These are phyloP conservation scores for Verbascum thapsus DNA, from an alignment of 257 asterid genomes.

Conservation along the genomic window DNA sequence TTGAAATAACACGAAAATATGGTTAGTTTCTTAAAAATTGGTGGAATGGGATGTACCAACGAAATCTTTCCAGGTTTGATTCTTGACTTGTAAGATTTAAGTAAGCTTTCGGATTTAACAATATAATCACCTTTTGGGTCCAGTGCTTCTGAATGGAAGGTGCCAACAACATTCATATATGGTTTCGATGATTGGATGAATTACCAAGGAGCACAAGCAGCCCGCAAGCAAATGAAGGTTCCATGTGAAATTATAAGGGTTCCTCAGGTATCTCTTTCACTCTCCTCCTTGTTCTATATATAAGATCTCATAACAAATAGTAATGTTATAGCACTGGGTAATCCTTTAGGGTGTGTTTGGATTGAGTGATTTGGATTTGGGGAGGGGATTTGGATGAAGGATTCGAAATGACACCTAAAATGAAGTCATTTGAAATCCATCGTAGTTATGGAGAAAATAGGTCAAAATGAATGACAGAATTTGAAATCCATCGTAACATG, in stretches of 20 bases:
- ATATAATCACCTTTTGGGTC: slow-evolving; percentile 1
- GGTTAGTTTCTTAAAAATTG: background rate
- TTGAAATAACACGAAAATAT: background rate
- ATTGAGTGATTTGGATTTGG: too few species aligned
- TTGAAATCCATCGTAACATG: too few species aligned
- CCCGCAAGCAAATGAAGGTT: slow-evolving; percentile 68
- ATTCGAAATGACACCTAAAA: too few species aligned
- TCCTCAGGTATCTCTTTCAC: slow-evolving; percentile 54
- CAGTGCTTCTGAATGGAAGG: slow-evolving; percentile 83
- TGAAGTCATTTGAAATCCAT: too few species aligned
- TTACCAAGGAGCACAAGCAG: slow-evolving; percentile 68
- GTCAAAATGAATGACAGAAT: too few species aligned
- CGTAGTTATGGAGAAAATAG: too few species aligned
- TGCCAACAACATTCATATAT: slow-evolving; percentile 73
- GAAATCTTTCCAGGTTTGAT: background rate
- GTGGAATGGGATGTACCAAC: background rate
- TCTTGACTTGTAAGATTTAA: background rate
- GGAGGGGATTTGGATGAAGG: too few species aligned
- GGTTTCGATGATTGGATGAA: slow-evolving; percentile 77
- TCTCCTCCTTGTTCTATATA: background rate
- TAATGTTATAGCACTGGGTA: too few species aligned
- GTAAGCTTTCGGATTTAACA: background rate
- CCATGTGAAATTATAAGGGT: slow-evolving; percentile 80
- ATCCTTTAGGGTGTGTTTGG: too few species aligned
- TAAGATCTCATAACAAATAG: too few species aligned